A percentile compares a stretch with the other conserved stretches of the same genome.
Evolutionary conservation across 176 grass and related monocot species (phyloP).

Genomic region (Zoysia japonica): DNA sequence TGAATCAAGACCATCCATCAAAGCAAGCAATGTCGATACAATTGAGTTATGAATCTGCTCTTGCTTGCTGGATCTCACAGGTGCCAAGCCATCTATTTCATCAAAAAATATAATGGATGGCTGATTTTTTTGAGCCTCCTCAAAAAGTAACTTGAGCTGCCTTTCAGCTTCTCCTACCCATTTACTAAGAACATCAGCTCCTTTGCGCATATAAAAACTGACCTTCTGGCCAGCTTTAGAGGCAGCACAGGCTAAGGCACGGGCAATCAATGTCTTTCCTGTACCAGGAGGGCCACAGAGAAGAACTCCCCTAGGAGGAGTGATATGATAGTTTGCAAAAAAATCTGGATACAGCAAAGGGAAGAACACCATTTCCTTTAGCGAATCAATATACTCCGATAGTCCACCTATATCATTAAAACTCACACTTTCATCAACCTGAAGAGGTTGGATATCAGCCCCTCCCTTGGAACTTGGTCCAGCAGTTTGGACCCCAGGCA

Average conservation of each 20-base stretch:
- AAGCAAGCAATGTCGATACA: constrained; percentile 96
- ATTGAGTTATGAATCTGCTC: constrained; percentile 99
- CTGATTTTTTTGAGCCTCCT: constrained; percentile 99
- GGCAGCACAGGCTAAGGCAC: constrained; percentile 93
- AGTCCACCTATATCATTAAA: constrained; percentile 97
- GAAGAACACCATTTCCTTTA: constrained; percentile 99
- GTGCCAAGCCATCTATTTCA: constrained; percentile 98
- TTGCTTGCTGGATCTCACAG: constrained; percentile 99
- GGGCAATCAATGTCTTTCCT: constrained; percentile 95
- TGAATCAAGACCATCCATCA: constrained; percentile 99
- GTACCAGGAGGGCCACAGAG: constrained; percentile 98
- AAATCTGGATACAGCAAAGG: constrained; percentile 98
- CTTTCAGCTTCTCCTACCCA: constrained; percentile 99
- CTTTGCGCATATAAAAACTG: constrained; percentile 99
- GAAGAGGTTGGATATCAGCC: constrained; percentile 96
- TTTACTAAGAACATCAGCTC: constrained; percentile 99
- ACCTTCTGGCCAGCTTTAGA: constrained; percentile 98
- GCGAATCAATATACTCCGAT: constrained; percentile 89
- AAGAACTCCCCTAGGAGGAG: constrained; percentile 94
- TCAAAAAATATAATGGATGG: constrained; percentile 99
- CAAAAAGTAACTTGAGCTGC: constrained; percentile 97
- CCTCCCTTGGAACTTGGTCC: constrained; percentile 99
- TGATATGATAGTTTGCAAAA: constrained; percentile 98
- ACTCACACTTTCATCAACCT: constrained; percentile 88
- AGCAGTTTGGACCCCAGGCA: constrained; percentile 84